Base-by-base conservation (phyloP, 306 rosid species). In the Arachis hypogaea region DNA sequence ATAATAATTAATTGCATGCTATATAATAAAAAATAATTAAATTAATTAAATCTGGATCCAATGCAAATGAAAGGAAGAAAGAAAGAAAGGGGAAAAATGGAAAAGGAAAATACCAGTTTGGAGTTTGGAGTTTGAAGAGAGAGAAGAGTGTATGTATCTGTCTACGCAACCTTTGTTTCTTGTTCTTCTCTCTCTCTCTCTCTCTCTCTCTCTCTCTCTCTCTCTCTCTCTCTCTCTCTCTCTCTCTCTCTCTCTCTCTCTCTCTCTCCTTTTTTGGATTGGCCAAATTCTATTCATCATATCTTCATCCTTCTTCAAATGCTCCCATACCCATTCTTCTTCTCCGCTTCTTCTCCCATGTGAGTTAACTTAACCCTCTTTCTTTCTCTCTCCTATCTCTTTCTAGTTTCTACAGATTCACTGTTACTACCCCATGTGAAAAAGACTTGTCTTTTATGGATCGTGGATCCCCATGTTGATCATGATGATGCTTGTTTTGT, bases 91-190 rank as follows among this genome's bases (percentile, higher is more conserved):
- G 28, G 28, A 22, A 22, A 22, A 22, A 22, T 22, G 28, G 28
- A 22, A 22, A 22, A 22, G 28, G 28, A 22, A 22, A 22, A 22
- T 22, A 22, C 28, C 28, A 22, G 28, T 22, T 22, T 22, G 28
- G 28, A 45, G 28, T 22, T 22, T 22, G 28, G 28, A 45, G 44
- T 41, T 41, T 41, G 44, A 41, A 7, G 44, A 41, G 44, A 41
- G 44, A 41, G 44, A 7, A 41, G 6, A 41, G 44, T 41, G 44
- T 4, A 7, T 41, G 58, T 71, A 54, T 75, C 76, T 51, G 12
- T 47, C 57, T 86, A 83, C 87, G 90, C 86, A 81, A 86, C 84
- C 82, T 67, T 55, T 60, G 16, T 66, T 59, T 49, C 45, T 47
- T 74, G 43, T 42, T 42, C 50, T 63, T 14, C 5, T 14, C 12